Evolutionary conservation across 192 early-diverging fungal species (phyloP).

Genomic region (Umbelopsis isabellina): DNA sequence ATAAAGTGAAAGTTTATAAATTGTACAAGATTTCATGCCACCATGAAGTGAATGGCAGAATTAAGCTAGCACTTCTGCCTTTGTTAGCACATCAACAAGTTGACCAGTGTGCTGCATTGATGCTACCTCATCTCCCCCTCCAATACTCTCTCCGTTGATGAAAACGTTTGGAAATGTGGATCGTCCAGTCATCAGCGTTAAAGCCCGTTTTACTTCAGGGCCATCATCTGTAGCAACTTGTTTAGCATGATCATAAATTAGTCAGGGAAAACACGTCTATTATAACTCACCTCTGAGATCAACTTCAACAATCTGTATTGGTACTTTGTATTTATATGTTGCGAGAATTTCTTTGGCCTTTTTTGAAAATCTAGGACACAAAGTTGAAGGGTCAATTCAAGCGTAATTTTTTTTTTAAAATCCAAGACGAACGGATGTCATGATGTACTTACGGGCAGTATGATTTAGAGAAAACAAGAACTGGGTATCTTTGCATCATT

Average conservation of each 20-base stretch:
- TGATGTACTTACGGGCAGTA: slow-evolving; percentile 25
- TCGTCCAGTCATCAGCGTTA: slow-evolving; percentile 51
- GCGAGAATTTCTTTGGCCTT: slow-evolving; percentile 23
- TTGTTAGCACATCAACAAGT: slow-evolving; percentile 46
- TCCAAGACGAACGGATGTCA: neutral
- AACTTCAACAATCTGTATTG: slow-evolving; percentile 26
- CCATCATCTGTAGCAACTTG: slow-evolving; percentile 40
- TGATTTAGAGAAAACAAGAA: slow-evolving; percentile 28
- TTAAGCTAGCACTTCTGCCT: slow-evolving; percentile 14
- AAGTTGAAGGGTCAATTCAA: neutral
- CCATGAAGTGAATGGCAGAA: neutral
- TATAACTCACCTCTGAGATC: slow-evolving; percentile 18
- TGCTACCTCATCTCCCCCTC: slow-evolving; percentile 58
- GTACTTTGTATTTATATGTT: neutral
- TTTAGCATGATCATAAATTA: neutral
- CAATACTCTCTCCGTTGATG: slow-evolving; percentile 62
- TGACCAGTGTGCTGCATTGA: slow-evolving; percentile 44
- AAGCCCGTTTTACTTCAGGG: slow-evolving; percentile 53
- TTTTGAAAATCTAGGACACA: slow-evolving; percentile 17
- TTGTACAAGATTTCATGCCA: slow-evolving; percentile 9
- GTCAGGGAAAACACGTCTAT: too few relatives aligned
- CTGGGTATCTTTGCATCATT: slow-evolving; percentile 18
- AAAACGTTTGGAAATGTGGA: slow-evolving; percentile 70
- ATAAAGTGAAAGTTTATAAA: neutral
- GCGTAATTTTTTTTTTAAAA: neutral